phyloP scores from a whole-genome alignment of 176 grass and related monocot species.

The Aegilops umbellulata region DNA sequence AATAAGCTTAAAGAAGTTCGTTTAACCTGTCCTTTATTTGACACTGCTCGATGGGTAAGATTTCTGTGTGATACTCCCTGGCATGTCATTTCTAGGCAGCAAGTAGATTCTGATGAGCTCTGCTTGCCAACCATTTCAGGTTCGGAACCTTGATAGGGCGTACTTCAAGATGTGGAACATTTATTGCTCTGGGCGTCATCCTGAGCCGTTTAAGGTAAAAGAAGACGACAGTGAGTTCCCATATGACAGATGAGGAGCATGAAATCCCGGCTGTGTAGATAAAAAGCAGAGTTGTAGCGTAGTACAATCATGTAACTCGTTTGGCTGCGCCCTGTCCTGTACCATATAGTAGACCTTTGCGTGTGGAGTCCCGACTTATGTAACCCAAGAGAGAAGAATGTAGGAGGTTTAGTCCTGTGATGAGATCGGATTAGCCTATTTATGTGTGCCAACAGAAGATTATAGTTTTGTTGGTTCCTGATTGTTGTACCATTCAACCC shows the following conservation, averaged over 20 bases:
- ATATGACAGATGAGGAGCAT: constrained; percentile 4
- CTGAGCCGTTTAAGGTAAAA: constrained; percentile 13
- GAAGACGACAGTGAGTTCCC: constrained; percentile 12
- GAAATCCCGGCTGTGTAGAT: constrained; percentile 11
- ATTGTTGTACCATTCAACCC: constrained; percentile 11
- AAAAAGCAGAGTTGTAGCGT: constrained; percentile 21
- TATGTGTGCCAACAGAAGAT: constrained; percentile 6
- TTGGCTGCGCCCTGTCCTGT: not conserved
- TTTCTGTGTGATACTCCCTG: not conserved
- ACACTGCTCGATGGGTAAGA: constrained; percentile 13
- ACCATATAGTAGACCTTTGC: not conserved
- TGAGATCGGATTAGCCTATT: not conserved
- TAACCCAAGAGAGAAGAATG: not conserved
- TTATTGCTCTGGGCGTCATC: not conserved
- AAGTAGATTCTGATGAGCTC: not conserved
- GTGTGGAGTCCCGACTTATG: not conserved
- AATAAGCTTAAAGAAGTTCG: constrained; percentile 25
- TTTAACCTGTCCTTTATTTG: constrained; percentile 9
- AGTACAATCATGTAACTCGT: not conserved
- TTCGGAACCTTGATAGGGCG: constrained; percentile 8
- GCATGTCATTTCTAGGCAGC: not conserved
- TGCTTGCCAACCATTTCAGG: not conserved
- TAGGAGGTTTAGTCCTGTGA: not conserved
- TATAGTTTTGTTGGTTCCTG: not conserved
- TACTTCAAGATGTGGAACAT: constrained; percentile 21